Evolutionary conservation across 1,139 yeast species (phyloP), one percentile per base, ranked within the genome.

Genomic region (Yamadazyma membranifaciens): DNA sequence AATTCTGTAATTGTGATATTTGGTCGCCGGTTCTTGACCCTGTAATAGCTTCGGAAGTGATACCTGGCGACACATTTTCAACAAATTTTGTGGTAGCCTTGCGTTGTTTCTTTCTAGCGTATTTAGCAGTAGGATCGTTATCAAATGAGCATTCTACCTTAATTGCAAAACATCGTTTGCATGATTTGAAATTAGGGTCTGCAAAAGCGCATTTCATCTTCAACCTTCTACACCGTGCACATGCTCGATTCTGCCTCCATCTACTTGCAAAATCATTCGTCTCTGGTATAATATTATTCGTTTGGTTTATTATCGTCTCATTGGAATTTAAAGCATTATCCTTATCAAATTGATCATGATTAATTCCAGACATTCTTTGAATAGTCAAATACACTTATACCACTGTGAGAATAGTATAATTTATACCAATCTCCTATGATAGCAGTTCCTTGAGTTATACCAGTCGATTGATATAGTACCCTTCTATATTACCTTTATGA

Each of bases 121-220:
- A 51, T 40, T 53, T 46, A 2, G 69, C 65, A 1, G 79, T 71
- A 12, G 79, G 80, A 51, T 76, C 81, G 31, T 57, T 65, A 35
- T 75, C 72, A 49, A 65, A 62, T 3, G 79, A 72, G 49, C 83
- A 78, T 37, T 60, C 61, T 9, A 74, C 63, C 1, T 67, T 67
- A 3, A 75, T 65, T 29, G 66, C 60, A 40, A 57, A 63, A 51
- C 83, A 78, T 41, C 81, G 52, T 27, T 63, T 63, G 54, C 83
- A 78, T 11, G 75, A 54, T 28, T 55, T 55, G 44, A 59, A 65
- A 9, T 55, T 50, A 1, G 80, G 81, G 44, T 69, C 70, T 25
- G 73, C 76, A 52, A 71, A 78, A 5, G 69, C 69, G 52, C 84
- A 79, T 46, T 77, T 67, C 68, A 75, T 73, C 50, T 78, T 79